Conservation (phyloP, 2,329 filamentous ascomycete species). For the Monascus ruber region DNA sequence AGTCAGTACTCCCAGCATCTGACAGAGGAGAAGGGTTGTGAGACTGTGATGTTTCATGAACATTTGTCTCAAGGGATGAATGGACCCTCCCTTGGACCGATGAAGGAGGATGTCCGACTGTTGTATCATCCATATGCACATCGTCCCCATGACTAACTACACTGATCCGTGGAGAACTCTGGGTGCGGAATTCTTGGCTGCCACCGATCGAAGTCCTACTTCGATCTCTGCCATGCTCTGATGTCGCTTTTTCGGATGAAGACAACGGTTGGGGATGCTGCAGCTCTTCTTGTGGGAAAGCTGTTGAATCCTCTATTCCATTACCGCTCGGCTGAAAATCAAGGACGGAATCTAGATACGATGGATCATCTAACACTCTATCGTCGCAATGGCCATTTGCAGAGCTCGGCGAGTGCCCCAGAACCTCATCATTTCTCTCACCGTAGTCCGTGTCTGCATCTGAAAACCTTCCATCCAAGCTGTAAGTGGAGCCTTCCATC, state of each 20-base stretch:
- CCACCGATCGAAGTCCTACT: not conserved
- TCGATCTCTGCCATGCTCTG: conserved; percentile 2
- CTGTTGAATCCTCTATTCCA: conserved; percentile 15
- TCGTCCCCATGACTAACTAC: conserved; percentile 1
- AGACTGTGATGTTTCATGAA: conserved; percentile 1
- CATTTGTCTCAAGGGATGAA: not conserved
- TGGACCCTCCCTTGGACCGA: not conserved
- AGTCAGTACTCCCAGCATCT: conserved; percentile 13
- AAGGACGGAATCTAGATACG: conserved; percentile 28
- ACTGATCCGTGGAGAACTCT: conserved; percentile 1
- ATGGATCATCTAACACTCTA: conserved; percentile 23
- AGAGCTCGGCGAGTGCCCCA: conserved; percentile 17
- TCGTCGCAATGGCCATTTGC: conserved; percentile 16
- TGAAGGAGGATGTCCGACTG: not conserved
- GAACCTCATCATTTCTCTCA: conserved; percentile 11
- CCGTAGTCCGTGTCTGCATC: conserved; percentile 31
- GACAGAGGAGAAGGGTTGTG: conserved; percentile 8
- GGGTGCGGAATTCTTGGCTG: not conserved
- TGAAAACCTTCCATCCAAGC: conserved; percentile 30
- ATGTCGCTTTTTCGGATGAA: conserved; percentile 1
- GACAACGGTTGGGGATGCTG: conserved; percentile 3
- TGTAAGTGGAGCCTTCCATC: conserved; percentile 23
- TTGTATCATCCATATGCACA: not conserved
- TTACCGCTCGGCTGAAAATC: conserved; percentile 23
- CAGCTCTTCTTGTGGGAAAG: conserved; percentile 4